phyloP scores from a whole-genome alignment of 2,329 filamentous ascomycete genomes.

The Calycina marina region DNA sequence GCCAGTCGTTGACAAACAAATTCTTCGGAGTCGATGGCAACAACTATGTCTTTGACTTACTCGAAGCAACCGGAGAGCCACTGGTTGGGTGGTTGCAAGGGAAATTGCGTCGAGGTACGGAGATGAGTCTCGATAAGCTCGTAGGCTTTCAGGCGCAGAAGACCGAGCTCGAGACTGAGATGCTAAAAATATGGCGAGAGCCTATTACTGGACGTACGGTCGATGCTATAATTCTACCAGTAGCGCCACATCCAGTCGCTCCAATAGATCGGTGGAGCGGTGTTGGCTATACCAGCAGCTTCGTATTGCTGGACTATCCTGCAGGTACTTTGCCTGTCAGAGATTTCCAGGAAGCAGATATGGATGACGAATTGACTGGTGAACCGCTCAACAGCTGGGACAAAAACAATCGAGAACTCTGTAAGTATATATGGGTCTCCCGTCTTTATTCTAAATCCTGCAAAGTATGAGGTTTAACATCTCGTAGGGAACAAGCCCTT shows the following conservation, averaged over 20 bases:
- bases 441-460: too few relatives aligned
- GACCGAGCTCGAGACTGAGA: constrained; percentile 35
- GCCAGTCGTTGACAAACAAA: constrained; percentile 39
- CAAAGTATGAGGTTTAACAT: background rate
- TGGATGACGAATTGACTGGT: constrained; percentile 30
- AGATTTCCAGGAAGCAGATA: constrained; percentile 31
- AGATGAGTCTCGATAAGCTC: constrained; percentile 32
- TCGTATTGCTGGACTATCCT: constrained; percentile 48
- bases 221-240: constrained; percentile 48
- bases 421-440: constrained; percentile 24
- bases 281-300: constrained; percentile 45
- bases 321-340: constrained; percentile 42
- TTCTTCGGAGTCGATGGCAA: constrained; percentile 44
- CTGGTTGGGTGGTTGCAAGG: constrained; percentile 44
- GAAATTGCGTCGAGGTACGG: constrained; percentile 32
- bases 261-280: constrained; percentile 47
- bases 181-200: constrained; percentile 41
- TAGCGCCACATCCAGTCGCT: constrained; percentile 49
- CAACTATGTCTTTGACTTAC: constrained; percentile 37
- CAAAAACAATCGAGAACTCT: constrained; percentile 41
- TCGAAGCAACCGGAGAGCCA: constrained; percentile 39
- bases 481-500: constrained; percentile 15
- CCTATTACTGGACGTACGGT: constrained; percentile 27
- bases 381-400: constrained; percentile 40
- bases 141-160: constrained; percentile 37